Conservation (phyloP, 805 yeast species). For the Saccharomycopsis sp. region DNA sequence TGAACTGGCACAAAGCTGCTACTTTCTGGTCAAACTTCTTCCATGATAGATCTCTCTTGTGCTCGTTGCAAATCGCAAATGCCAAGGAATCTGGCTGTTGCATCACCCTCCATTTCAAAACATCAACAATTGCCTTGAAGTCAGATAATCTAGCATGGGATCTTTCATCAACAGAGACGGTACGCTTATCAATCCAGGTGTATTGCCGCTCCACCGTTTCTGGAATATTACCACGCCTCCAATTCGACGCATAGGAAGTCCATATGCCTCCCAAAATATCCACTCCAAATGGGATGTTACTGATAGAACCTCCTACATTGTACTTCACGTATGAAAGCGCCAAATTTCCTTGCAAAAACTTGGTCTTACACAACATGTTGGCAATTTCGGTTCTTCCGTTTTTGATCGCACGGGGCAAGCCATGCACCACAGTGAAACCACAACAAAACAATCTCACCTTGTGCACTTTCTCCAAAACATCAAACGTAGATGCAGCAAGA, state of each 20-base stretch:
- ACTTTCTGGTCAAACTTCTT: slow-evolving; percentile 68
- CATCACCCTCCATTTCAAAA: slow-evolving; percentile 69
- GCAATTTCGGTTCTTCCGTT: slow-evolving; percentile 90
- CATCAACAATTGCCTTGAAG: slow-evolving; percentile 60
- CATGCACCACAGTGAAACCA: slow-evolving; percentile 66
- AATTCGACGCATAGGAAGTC: slow-evolving; percentile 66
- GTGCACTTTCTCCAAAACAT: slow-evolving; percentile 47
- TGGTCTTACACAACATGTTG: slow-evolving; percentile 71
- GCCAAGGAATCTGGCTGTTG: slow-evolving; percentile 77
- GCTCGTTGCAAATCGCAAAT: slow-evolving; percentile 36
- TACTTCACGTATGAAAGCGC: slow-evolving; percentile 78
- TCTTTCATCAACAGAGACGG: slow-evolving; percentile 66
- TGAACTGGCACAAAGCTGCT: slow-evolving; percentile 63
- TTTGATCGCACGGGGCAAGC: slow-evolving; percentile 74
- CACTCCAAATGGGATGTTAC: slow-evolving; percentile 62
- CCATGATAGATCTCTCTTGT: slow-evolving; percentile 57
- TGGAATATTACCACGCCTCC: slow-evolving; percentile 34
- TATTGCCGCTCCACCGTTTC: slow-evolving; percentile 62
- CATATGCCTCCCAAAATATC: slow-evolving; percentile 77
- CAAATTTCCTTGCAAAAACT: slow-evolving; percentile 70
- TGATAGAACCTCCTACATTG: slow-evolving; percentile 52
- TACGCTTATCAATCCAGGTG: slow-evolving; percentile 74
- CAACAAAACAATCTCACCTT: slow-evolving; percentile 75
- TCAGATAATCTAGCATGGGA: slow-evolving; percentile 67
- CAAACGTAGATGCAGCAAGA: slow-evolving; percentile 39